Percentiles rank a stretch among this genome's conserved stretches.
phyloP scores from a whole-genome alignment of 2,329 filamentous ascomycete species.

The Sclerotinia minor region DNA sequence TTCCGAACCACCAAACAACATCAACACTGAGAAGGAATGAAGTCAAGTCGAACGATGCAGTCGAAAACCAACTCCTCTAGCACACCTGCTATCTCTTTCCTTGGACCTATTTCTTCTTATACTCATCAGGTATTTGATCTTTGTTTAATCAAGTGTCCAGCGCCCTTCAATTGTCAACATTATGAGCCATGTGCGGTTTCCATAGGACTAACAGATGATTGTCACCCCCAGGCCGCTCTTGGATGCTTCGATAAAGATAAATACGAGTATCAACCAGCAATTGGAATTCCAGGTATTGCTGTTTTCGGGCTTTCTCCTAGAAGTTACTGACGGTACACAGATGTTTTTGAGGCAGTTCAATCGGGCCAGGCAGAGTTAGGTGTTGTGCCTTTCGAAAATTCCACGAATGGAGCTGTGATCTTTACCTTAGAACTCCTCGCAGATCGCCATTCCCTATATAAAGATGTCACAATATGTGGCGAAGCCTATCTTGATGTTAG shows the following conservation, averaged over 20 bases:
- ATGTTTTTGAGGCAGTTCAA: slow-evolving; percentile 80
- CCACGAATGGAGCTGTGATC: slow-evolving; percentile 87
- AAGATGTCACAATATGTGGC: slow-evolving; percentile 72
- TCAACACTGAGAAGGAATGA: slow-evolving; percentile 15
- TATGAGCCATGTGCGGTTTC: slow-evolving; percentile 19
- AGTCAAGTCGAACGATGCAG: slow-evolving; percentile 20
- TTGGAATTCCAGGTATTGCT: slow-evolving; percentile 31
- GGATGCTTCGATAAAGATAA: slow-evolving; percentile 48
- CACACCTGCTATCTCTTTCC: slow-evolving; percentile 51
- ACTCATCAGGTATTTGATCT: slow-evolving; percentile 61
- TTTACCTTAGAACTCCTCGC: slow-evolving; percentile 88
- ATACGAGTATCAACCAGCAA: slow-evolving; percentile 27
- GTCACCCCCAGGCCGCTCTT: slow-evolving; percentile 52
- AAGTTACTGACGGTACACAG: slow-evolving; percentile 45
- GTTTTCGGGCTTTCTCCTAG: background rate
- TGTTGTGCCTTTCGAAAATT: slow-evolving; percentile 94
- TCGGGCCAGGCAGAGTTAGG: slow-evolving; percentile 64
- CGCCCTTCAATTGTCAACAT: slow-evolving; percentile 25
- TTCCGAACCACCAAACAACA: slow-evolving; percentile 14
- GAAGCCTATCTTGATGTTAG: slow-evolving; percentile 87
- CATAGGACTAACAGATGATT: slow-evolving; percentile 36
- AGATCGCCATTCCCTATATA: slow-evolving; percentile 64
- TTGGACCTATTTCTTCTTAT: slow-evolving; percentile 66
- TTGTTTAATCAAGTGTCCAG: slow-evolving; percentile 29
- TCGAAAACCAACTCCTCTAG: slow-evolving; percentile 15